Evolutionary conservation across 345 rosid species (phyloP).

Genomic region (rapeseed (Brassica napus)): DNA sequence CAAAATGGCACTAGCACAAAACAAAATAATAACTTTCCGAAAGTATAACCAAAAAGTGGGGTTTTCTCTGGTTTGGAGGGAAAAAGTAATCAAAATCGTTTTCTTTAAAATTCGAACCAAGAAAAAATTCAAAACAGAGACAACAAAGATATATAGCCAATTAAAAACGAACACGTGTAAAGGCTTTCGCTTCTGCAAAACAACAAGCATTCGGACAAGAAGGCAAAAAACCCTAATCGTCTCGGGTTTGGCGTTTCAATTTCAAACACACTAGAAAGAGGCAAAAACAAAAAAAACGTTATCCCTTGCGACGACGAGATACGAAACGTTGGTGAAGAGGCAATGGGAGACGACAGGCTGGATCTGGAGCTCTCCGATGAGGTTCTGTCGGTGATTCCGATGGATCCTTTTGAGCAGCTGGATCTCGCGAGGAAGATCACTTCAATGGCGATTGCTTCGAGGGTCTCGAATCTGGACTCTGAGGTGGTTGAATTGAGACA

Average conservation of each 20-base stretch:
- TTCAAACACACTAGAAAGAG: background rate
- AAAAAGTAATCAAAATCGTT: constrained; percentile 28
- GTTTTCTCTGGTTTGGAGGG: constrained; percentile 38
- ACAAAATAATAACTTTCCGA: background rate
- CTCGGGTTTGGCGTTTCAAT: constrained; percentile 17
- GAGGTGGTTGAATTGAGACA: constrained; percentile 59
- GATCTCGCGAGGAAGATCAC: constrained; percentile 98
- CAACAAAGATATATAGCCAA: background rate
- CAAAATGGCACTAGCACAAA: constrained; percentile 17
- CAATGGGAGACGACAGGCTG: constrained; percentile 46
- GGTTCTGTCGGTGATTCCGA: constrained; percentile 76
- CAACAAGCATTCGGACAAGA: constrained; percentile 28
- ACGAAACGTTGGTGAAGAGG: constrained; percentile 9
- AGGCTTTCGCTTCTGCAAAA: background rate
- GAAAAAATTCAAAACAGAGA: constrained; percentile 21
- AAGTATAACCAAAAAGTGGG: background rate
- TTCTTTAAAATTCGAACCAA: constrained; percentile 16
- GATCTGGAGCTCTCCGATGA: constrained; percentile 75
- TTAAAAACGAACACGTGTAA: constrained; percentile 19
- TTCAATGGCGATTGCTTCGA: constrained; percentile 91
- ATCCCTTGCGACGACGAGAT: constrained; percentile 8
- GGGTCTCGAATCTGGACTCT: constrained; percentile 80
- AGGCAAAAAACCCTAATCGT: constrained; percentile 33
- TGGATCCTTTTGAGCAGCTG: constrained; percentile 91
- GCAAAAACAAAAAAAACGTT: background rate